Conservation (phyloP, 495 filamentous ascomycete species). For the Podospora tetraspora region DNA sequence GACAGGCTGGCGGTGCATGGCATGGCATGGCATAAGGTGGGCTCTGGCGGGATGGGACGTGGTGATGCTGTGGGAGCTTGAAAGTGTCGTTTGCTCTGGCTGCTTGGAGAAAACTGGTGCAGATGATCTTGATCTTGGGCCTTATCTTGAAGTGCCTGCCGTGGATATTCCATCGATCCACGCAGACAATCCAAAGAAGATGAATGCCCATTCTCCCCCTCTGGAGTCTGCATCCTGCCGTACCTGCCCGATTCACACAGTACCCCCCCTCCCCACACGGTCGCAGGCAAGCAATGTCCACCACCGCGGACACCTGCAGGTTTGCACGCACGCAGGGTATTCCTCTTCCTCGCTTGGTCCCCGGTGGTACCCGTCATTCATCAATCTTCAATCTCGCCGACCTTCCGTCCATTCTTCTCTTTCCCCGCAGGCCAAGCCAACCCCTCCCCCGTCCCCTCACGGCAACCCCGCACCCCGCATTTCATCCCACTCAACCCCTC, state of each 20-base stretch:
- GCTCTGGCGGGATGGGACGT: too few species aligned
- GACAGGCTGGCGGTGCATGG: neutral
- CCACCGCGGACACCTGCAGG: neutral
- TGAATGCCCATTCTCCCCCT: neutral
- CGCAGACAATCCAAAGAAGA: neutral
- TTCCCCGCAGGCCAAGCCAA: neutral
- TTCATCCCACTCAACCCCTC: neutral
- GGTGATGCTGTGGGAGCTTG: neutral
- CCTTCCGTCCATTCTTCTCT: neutral
- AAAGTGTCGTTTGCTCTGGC: neutral
- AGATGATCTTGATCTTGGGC: too few species aligned
- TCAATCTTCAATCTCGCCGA: neutral
- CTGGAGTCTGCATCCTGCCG: neutral
- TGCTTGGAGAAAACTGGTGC: too few species aligned
- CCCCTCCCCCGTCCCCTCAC: neutral
- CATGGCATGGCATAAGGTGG: too few species aligned
- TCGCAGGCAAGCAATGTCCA: neutral
- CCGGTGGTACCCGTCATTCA: neutral
- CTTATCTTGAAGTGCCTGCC: too few species aligned
- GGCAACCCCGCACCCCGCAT: neutral
- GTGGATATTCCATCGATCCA: neutral
- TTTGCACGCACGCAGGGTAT: neutral
- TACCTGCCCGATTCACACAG: neutral
- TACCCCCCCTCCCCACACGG: neutral
- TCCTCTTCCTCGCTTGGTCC: neutral